Evolutionary conservation across 2,329 filamentous ascomycete genomes (phyloP), one percentile per base, ranked within the genome.

Genomic region (Colletotrichum tropicicola): DNA sequence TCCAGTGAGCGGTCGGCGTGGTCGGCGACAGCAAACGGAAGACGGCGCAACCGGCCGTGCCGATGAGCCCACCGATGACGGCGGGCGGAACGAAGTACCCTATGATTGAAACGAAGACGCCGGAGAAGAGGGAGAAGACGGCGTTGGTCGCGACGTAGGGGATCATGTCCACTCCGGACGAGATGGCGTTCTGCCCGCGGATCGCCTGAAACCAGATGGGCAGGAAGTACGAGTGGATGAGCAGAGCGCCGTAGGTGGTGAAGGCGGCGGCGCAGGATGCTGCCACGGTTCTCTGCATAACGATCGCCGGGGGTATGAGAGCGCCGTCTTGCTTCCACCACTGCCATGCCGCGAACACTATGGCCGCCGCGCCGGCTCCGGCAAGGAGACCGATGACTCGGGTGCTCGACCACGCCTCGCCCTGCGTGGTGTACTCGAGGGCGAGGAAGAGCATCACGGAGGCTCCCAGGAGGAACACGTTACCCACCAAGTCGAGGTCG

Each of bases 371-470:
- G 8, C 63, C 70, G 9, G 69, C 67, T 3, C 73, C 72, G 9
- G 62, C 59, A 13, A 80, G 67, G 0, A 79, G 68, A 0, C 78
- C 78, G 51, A 85, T 81, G 56, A 85, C 78, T 12, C 76, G 78
- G 21, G 73, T 74, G 66, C 76, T 78, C 25, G 69, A 72, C 83
- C 83, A 86, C 1, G 76, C 41, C 39, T 82, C 79, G 30, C 73
- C 79, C 13, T 77, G 78, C 4, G 81, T 78, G 17, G 81, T 81
- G 75, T 77, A 81, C 56, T 85, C 79, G 17, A 86, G 72, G 0
- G 83, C 83, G 2, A 86, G 73, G 61, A 86, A 75, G 6, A 84
- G 69, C 70, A 81, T 80, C 51, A 84, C 73, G 15, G 82, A 74
- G 19, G 77, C 76, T 0, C 77, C 78, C 3, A 85, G 71, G 59